Evolutionary conservation across 208 protist species (phyloP), one percentile per base, ranked within the genome.

Genomic region (Polymyxa betae): DNA sequence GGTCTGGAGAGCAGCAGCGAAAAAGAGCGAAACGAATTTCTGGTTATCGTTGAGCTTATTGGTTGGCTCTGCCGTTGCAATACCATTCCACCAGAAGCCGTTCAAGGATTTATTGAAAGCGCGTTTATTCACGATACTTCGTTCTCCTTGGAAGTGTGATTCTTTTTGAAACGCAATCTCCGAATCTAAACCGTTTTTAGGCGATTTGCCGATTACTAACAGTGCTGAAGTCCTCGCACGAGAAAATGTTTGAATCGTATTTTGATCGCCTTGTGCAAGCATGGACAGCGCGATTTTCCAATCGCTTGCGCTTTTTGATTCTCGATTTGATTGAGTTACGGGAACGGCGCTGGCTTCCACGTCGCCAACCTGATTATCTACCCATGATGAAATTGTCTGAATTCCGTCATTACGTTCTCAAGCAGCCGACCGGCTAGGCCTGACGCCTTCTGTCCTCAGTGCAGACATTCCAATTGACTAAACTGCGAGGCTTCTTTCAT

Each of bases 311-410:
- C 16, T 82, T 82, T 43, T 43, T 82, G 72, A 82, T 82, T n/a
- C 72, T 82, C n/a, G 72, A 82, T n/a, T n/a, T 82, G 16, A 35
- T 82, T 43, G 72, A 82, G n/a, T 43, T 82, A 43, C 72, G 72
- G 16, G 72, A 35, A 35, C 72, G 72, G 5, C 12, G 5, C 16
- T 82, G 72, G 72, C n/a, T 82, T 43, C 72, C 72, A n/a, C 72
- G 72, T 5, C 72, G 72, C 5, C 72, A 5, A 20, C 72, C 72
- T n/a, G 72, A 5, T 20, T 20, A 38, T 35, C 72, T n/a, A 20
- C 10, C 16, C 5, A 82, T 82, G 72, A 82, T 82, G 72, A 35
- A 35, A n/a, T 16, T 5, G 16, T 20, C n/a, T 12, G 35, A 82
- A 20, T 82, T 82, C n/a, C 72, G 72, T n/a, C 72, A 35, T 35